Evolutionary conservation across 192 early-diverging fungal species (phyloP), one percentile per base, ranked within the genome.

Genomic region (Mortierella hygrophila): DNA sequence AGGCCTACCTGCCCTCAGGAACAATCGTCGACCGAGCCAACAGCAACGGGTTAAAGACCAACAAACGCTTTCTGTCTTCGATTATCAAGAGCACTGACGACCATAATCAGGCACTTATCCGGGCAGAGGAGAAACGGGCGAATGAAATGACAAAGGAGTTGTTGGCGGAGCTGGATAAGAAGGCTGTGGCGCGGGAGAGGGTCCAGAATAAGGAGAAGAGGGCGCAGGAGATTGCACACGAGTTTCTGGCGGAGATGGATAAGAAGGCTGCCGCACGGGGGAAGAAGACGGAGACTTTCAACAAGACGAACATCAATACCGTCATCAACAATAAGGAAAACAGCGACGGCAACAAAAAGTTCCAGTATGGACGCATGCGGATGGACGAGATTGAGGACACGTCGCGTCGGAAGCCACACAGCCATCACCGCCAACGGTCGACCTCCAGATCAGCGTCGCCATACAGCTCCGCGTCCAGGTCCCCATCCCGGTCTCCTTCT

Each of bases 51-150:
- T 89, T 89, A 13, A 92, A 90, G 54, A 90, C 91, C 35, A 93
- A 93, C 74, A 93, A 90, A 46, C 84, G 92, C n/a, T 93, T 93
- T 70, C 82, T 93, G 4, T 78, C 88, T 16, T 91, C 91, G 26
- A 86, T 93, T 32, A 88, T 93, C 49, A 92, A 91, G 76, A 90
- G 83, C 65, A 92, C 91, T 0, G 90, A 92, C 69, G 74, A 78
- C 55, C 92, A 93, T 72, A 93, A 93, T 42, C 87, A 93, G 65
- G 80, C 88, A 6, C 77, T 92, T 16, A 90, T 93, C 60, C 84
- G 78, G 35, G 82, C 88, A 4, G 85, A 88, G 29, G 90, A 92
- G 76, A 89, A 88, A 70, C 78, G 87, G n/a, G 91, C 89, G 4
- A 80, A 81, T 5, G 82, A 88, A 40, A 75, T 77, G 65, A 70